Evolutionary conservation across 495 filamentous ascomycete species (phyloP).

Genomic region (Penicillium turbatum): DNA sequence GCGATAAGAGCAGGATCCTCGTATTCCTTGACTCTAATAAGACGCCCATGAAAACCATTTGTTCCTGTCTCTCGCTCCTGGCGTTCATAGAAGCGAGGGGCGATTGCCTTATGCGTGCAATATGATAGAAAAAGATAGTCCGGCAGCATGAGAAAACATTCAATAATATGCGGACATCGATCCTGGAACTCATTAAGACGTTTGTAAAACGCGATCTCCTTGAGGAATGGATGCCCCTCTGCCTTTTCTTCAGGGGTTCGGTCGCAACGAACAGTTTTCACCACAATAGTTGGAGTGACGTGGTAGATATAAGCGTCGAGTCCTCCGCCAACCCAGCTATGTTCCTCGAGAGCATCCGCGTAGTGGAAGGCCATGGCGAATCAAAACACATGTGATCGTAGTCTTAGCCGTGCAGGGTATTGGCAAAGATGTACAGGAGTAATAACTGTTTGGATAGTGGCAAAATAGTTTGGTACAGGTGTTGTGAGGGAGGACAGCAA

Average conservation of each 20-base stretch:
- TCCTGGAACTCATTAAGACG: conserved; percentile 11
- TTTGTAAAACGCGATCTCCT: conserved; percentile 23
- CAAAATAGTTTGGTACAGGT: too few species aligned
- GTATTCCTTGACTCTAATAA: conserved; percentile 17
- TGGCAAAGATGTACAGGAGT: not conserved
- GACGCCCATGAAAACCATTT: conserved; percentile 18
- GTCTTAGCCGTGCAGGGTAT: not conserved
- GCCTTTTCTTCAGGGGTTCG: conserved; percentile 7
- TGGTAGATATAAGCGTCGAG: conserved; percentile 22
- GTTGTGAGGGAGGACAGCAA: too few species aligned
- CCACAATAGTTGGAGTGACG: conserved; percentile 24
- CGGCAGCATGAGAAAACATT: conserved; percentile 25
- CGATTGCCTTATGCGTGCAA: conserved; percentile 17
- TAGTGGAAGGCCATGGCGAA: conserved; percentile 13
- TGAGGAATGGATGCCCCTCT: conserved; percentile 4
- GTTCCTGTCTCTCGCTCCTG: conserved; percentile 21
- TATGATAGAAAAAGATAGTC: conserved; percentile 24
- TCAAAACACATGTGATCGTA: not conserved
- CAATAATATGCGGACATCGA: conserved; percentile 19
- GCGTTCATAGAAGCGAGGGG: conserved; percentile 19
- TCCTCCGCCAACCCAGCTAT: conserved; percentile 19
- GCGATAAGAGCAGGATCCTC: conserved; percentile 21
- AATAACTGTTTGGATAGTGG: too few species aligned
- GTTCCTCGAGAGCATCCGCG: conserved; percentile 14
- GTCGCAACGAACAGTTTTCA: conserved; percentile 23